A percentile compares a stretch with the other conserved stretches of the same genome.
phyloP scores from a whole-genome alignment of 495 filamentous ascomycete genomes.

The Aspergillus bertholletiae region DNA sequence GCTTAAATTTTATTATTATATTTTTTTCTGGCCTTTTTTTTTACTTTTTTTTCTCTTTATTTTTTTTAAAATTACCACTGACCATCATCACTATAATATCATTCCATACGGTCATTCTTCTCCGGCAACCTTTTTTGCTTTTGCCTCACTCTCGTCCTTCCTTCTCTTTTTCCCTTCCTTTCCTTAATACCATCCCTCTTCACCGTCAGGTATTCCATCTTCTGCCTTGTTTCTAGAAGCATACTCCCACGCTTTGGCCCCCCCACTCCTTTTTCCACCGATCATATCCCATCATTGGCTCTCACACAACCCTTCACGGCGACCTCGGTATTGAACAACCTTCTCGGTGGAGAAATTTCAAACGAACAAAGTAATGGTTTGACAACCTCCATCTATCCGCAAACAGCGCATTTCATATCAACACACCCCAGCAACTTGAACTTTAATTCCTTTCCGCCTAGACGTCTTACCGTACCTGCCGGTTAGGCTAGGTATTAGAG shows the following conservation, averaged over 20 bases:
- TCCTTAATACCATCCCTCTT: too few relatives aligned
- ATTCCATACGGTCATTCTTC: background rate
- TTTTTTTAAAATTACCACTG: background rate
- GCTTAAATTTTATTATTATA: background rate
- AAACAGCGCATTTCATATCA: background rate
- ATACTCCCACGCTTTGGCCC: background rate
- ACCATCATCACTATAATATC: background rate
- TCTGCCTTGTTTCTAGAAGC: constrained; percentile 20
- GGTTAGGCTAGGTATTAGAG: background rate
- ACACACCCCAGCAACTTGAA: background rate
- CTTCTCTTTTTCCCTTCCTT: constrained; percentile 1
- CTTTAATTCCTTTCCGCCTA: background rate
- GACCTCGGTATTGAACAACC: background rate
- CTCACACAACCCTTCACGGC: background rate
- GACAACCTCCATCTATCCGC: background rate
- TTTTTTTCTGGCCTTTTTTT: background rate
- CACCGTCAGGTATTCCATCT: constrained; percentile 2
- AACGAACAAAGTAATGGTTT: background rate
- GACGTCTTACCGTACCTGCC: background rate
- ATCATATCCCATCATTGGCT: background rate
- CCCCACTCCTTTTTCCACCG: background rate
- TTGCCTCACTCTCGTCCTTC: constrained; percentile 2
- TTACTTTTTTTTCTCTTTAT: background rate
- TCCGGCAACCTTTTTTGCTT: background rate
- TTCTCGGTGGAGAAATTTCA: background rate